Base-by-base conservation (phyloP, 176 grass and related monocot species). In the Calamus simplicifolius region DNA sequence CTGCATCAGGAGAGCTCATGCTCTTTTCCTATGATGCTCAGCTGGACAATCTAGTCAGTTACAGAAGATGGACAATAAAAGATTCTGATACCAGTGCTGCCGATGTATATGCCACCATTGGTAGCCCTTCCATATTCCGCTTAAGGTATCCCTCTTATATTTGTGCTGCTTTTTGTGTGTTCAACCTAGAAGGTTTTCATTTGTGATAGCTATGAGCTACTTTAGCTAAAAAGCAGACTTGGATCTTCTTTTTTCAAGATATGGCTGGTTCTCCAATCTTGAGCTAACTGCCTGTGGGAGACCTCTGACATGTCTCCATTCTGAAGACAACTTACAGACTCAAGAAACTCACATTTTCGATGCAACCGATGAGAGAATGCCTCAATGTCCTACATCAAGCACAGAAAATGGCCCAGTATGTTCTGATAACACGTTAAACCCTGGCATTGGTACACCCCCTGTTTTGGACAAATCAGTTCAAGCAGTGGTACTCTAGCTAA, bases 71-170 rank as follows among this genome's bases (percentile, higher is more conserved):
- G 93, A 98, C 81, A 68, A 27, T 49, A 64, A 62, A 63, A 57
- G 84, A 98, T 67, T 80, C 66, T 69, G 72, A 77, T 83, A 63
- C 63, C 2, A 69, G 69, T 29, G 84, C 93, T 48, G 84, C 75
- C 60, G 93, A 92, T 83, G 87, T 98, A 67, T 57, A 83, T 83
- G 74, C 69, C 85, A 61, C 79, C 17, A 64, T 92, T 60, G 84
- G 84, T 50, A 85, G 65, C 58, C 87, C 87, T 58, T 66, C 81
- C 2, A 80, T 57, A 66, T 98, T 98, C 62, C 84, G 87, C 19
- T 80, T 98, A 79, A 92, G 93, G 93, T 98, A 75, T 19, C 27
- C 35, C 3, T 58, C 35, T 75, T 43, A 43, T 43, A 43, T 12
- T 13, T 12, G 35, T 50, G 48, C 43, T 19, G 56, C 52, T 31